Conservation (phyloP, 202 grass and related monocot genomes). For the Musa balbisiana region DNA sequence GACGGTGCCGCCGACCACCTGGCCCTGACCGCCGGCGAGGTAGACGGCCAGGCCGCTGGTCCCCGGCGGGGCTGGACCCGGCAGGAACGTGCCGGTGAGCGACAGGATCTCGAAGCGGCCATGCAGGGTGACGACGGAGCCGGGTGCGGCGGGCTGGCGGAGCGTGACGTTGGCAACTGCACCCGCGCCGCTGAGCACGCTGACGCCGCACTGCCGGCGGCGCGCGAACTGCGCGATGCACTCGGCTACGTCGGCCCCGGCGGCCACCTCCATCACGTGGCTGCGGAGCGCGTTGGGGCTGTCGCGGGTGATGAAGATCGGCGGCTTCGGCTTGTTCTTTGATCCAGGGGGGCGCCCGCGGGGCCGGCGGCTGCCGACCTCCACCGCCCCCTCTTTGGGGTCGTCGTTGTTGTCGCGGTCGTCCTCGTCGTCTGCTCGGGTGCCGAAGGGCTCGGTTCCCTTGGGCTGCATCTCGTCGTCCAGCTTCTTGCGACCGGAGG, state of each 20-base stretch:
- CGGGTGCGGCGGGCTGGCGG: neutral
- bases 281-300: slow-evolving; percentile 14
- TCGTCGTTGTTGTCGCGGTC: neutral
- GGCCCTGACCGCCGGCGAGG: slow-evolving; percentile 7
- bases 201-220: slow-evolving; percentile 8
- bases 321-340: slow-evolving; percentile 20
- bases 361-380: neutral
- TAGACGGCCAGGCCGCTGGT: slow-evolving; percentile 4
- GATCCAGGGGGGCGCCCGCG: slow-evolving; percentile 7
- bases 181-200: slow-evolving; percentile 6
- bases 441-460: neutral
- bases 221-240: slow-evolving; percentile 8
- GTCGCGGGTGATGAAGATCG: slow-evolving; percentile 10
- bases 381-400: slow-evolving; percentile 1
- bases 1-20: slow-evolving; percentile 13
- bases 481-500: neutral
- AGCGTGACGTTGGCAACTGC: neutral
- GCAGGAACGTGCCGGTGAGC: slow-evolving; percentile 7
- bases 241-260: neutral
- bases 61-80: slow-evolving; percentile 7
- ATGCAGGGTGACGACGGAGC: neutral
- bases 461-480: neutral
- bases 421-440: neutral
- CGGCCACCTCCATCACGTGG: slow-evolving; percentile 11
- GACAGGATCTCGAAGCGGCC: slow-evolving; percentile 19